Conservation (phyloP, 345 rosid species). For the Bretschneidera sinensis region DNA sequence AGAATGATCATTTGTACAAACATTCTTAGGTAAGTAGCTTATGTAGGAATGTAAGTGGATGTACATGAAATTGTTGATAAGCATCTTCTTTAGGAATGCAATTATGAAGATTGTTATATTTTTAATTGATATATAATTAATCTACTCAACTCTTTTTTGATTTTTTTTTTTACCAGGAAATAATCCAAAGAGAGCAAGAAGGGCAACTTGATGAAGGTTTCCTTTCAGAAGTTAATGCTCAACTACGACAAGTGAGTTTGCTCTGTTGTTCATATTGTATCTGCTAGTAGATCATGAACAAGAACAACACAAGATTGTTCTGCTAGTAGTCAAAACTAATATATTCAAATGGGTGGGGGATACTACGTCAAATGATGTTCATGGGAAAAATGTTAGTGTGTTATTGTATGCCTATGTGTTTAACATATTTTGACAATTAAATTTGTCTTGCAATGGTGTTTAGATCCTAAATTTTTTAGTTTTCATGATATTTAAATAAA, state of each 20-base stretch:
- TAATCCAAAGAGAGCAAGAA: conserved; percentile 64
- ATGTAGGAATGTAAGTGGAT: neutral
- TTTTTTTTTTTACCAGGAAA: conserved; percentile 39
- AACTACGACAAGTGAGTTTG: conserved; percentile 69
- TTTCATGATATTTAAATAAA: neutral
- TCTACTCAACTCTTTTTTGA: conserved; percentile 5
- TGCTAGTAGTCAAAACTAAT: too few relatives aligned
- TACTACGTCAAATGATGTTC: too few relatives aligned
- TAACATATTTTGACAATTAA: neutral
- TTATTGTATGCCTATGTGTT: neutral
- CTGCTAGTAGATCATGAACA: too few relatives aligned
- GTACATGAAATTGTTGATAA: neutral
- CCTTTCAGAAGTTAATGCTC: conserved; percentile 89
- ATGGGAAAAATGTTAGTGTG: too few relatives aligned
- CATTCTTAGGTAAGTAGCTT: neutral
- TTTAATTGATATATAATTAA: conserved; percentile 2
- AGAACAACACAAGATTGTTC: too few relatives aligned
- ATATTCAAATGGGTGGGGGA: too few relatives aligned
- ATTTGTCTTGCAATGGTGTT: neutral
- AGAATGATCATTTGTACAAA: too few relatives aligned
- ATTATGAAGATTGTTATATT: neutral
- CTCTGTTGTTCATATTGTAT: too few relatives aligned
- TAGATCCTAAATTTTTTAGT: too few relatives aligned
- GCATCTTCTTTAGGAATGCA: neutral
- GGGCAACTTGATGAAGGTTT: conserved; percentile 90